A percentile compares a stretch with the other conserved stretches of the same genome.
These are phyloP conservation scores for Sodiomyces alkalinus DNA, from an alignment of 2,329 filamentous ascomycete genomes.

Conservation along the genomic window DNA sequence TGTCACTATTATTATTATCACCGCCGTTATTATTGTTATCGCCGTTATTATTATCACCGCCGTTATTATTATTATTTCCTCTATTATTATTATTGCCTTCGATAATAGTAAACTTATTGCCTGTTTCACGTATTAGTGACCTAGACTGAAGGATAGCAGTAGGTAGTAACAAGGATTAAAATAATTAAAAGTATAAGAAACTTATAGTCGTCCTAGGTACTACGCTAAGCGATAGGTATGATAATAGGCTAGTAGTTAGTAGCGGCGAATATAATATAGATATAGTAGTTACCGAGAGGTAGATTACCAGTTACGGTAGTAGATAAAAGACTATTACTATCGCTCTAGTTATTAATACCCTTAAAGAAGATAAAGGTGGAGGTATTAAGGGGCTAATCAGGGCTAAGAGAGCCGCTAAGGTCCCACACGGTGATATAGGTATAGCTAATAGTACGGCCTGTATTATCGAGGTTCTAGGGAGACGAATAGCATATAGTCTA, in stretches of 20 bases:
- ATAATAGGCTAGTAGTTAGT: constrained; percentile 51
- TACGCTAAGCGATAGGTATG: constrained; percentile 52
- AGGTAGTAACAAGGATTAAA: too few relatives aligned
- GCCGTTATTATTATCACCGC: constrained; percentile 9
- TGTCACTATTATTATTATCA: too few relatives aligned
- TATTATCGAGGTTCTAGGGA: constrained; percentile 33
- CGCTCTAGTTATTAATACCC: constrained; percentile 48
- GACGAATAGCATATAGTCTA: constrained; percentile 44
- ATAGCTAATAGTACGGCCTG: constrained; percentile 40
- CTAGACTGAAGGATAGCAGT: too few relatives aligned
- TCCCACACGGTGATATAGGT: constrained; percentile 44
- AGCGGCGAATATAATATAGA: constrained; percentile 48
- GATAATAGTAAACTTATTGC: constrained; percentile 11
- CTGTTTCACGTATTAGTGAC: constrained; percentile 10
- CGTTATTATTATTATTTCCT: constrained; percentile 8
- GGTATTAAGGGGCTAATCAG: constrained; percentile 34
- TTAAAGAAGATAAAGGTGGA: constrained; percentile 47
- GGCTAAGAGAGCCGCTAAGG: constrained; percentile 33
- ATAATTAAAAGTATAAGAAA: too few relatives aligned
- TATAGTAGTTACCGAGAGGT: constrained; percentile 45
- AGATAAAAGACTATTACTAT: constrained; percentile 36
- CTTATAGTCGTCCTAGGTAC: constrained; percentile 53
- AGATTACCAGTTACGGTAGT: constrained; percentile 41
- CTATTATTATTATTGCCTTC: too few relatives aligned
- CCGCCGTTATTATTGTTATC: constrained; percentile 9